Percentiles rank a stretch among this genome's conserved stretches.
phyloP scores from a whole-genome alignment of 176 grass and related monocot species.

The Sorghum bicolor region DNA sequence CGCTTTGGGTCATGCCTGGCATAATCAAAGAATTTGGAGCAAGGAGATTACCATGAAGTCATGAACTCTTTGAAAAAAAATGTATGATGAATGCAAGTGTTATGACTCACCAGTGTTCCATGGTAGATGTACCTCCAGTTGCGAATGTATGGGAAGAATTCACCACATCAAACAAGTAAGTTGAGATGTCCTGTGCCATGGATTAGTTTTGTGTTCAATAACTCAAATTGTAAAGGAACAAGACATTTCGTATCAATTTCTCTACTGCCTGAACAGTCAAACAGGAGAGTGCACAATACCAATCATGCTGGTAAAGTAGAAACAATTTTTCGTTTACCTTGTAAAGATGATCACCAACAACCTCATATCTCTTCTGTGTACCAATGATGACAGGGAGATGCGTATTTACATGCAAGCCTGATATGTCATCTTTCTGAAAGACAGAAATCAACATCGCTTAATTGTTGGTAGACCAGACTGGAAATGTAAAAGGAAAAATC shows the following conservation, averaged over 20 bases:
- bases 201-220: conserved; percentile 12
- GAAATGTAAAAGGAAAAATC: not conserved
- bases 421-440: conserved; percentile 77
- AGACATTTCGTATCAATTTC: not conserved
- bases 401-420: conserved; percentile 75
- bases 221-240: not conserved
- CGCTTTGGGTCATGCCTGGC: conserved; percentile 69
- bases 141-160: conserved; percentile 84
- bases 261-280: not conserved
- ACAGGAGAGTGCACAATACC: not conserved
- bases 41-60: not conserved
- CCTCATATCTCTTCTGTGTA: conserved; percentile 75
- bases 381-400: conserved; percentile 77
- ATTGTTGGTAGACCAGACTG: not conserved
- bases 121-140: conserved; percentile 77
- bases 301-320: not conserved
- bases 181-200: conserved; percentile 60
- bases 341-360: conserved; percentile 81
- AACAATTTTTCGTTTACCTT: conserved; percentile 48
- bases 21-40: not conserved
- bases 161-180: conserved; percentile 70
- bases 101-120: conserved; percentile 73
- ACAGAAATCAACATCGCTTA: not conserved
- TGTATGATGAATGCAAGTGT: not conserved
- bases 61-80: not conserved